These are phyloP conservation scores for Avicennia marina DNA, from an alignment of 257 asterid genomes.

Conservation along the genomic window DNA sequence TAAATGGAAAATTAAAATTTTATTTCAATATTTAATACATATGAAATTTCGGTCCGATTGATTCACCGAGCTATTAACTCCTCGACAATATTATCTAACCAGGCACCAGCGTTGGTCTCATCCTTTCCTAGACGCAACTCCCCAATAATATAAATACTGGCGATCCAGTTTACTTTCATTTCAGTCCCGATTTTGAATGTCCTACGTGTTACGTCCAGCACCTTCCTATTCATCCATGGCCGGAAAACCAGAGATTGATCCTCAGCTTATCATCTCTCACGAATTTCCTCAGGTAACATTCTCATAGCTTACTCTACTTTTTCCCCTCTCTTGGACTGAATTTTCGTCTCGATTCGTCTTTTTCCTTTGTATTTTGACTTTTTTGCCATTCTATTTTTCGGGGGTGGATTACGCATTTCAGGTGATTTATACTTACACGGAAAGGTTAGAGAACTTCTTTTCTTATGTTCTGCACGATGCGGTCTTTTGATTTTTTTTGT, in stretches of 20 bases:
- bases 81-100: no score
- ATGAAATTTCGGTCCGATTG: no score
- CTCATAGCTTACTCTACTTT: no score
- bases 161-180: not conserved
- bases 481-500: no score
- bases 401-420: slow-evolving; percentile 29
- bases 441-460: slow-evolving; percentile 39
- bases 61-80: no score
- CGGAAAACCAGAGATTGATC: slow-evolving; percentile 44
- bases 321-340: not conserved
- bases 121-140: no score
- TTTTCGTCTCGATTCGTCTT: not conserved
- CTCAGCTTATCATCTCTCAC: slow-evolving; percentile 55
- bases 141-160: no score
- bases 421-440: slow-evolving; percentile 53
- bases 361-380: not conserved
- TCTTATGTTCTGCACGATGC: no score
- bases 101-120: no score
- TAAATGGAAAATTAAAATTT: no score
- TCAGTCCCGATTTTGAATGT: not conserved
- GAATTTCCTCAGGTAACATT: slow-evolving; percentile 50
- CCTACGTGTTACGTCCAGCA: not conserved
- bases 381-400: not conserved
- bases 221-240: slow-evolving; percentile 14
- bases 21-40: no score